Evolutionary conservation across 148 eudicot genomes (phyloP).

Genomic region (Chenopodium suecicum): DNA sequence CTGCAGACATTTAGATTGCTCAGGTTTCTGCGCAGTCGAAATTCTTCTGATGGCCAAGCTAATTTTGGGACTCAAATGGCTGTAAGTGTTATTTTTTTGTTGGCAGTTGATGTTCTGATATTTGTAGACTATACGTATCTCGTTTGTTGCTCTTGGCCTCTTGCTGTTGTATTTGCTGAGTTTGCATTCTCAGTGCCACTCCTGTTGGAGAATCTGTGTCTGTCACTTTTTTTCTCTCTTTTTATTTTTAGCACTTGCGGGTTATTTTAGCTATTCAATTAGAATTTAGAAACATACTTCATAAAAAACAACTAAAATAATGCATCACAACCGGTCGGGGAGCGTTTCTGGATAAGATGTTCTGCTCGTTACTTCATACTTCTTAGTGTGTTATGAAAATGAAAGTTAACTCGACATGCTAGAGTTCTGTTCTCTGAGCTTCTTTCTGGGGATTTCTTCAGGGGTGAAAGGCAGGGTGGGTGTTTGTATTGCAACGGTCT

Average conservation of each 20-base stretch:
- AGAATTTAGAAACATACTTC: background rate
- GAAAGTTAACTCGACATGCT: background rate
- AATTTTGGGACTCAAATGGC: slow-evolving; percentile 90
- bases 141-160: background rate
- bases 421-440: background rate
- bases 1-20: slow-evolving; percentile 74
- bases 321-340: background rate
- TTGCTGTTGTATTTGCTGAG: background rate
- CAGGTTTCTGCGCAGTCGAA: slow-evolving; percentile 79
- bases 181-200: background rate
- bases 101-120: background rate
- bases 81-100: slow-evolving; percentile 45
- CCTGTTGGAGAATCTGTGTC: background rate
- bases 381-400: background rate
- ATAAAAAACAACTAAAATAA: background rate
- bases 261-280: background rate
- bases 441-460: background rate
- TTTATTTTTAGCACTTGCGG: background rate
- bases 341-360: background rate
- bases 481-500: background rate
- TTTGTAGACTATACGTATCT: background rate
- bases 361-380: too few relatives aligned
- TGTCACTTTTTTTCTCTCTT: background rate
- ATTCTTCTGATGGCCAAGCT: slow-evolving; percentile 74
- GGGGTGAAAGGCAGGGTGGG: background rate